Conservation (phyloP, 2,329 filamentous ascomycete species). For the Alternaria sp. region DNA sequence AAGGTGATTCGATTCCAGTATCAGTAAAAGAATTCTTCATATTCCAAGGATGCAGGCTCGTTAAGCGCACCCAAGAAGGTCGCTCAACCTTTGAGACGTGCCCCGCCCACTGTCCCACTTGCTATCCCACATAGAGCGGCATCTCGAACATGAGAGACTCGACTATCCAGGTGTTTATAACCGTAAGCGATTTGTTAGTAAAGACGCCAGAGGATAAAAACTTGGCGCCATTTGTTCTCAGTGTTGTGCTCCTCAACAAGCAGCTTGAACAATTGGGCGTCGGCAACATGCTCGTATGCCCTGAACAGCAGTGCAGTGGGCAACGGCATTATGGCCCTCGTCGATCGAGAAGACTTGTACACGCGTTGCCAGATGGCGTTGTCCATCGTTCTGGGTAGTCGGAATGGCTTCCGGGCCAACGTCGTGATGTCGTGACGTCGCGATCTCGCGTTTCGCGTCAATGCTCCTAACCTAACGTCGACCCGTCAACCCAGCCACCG, state of each 20-base stretch:
- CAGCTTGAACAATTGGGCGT: neutral
- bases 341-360: neutral
- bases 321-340: neutral
- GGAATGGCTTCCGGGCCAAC: constrained; percentile 16
- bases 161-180: neutral
- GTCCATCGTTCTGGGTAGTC: constrained; percentile 7
- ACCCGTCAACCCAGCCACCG: constrained; percentile 24
- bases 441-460: constrained; percentile 33
- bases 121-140: neutral
- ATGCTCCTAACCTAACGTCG: constrained; percentile 14
- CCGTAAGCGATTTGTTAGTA: neutral
- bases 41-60: neutral
- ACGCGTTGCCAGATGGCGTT: neutral
- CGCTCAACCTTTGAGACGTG: neutral
- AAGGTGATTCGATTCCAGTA: neutral
- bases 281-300: neutral
- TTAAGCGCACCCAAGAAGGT: neutral
- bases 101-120: neutral
- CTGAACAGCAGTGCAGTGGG: neutral
- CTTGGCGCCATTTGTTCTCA: neutral
- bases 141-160: neutral
- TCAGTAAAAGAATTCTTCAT: neutral
- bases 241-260: neutral
- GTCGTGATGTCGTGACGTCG: constrained; percentile 21
- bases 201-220: neutral